Base-by-base conservation (phyloP, 768 basidiomycete species). In the Suillus paluster region DNA sequence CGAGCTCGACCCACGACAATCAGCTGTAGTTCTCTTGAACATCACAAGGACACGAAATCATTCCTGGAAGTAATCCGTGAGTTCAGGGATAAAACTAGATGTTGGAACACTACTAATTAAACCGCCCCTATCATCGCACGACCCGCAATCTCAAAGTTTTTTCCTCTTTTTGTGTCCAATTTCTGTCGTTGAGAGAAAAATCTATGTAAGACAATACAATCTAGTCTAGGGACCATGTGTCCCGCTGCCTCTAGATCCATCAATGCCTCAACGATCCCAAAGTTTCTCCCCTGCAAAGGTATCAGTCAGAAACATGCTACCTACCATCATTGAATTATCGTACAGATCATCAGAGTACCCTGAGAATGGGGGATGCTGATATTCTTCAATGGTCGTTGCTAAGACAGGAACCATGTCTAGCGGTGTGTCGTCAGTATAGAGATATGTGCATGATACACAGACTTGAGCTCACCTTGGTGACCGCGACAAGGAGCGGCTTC, bases 141-240 rank as follows among this genome's bases (percentile, higher is more conserved):
- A 82, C 41, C 92, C 92, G 10, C 92, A 80, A 6, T 91, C 92
- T 90, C 90, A 92, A 14, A 94, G 78, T 58, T 78, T 81, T 60
- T 82, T 73, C n/a, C 81, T n/a, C n/a, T n/a, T n/a, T n/a, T n/a
- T n/a, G n/a, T n/a, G n/a, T n/a, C n/a, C n/a, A n/a, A n/a, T n/a
- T n/a, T n/a, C n/a, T n/a, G n/a, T n/a, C n/a, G n/a, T n/a, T n/a
- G n/a, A n/a, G n/a, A n/a, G n/a, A n/a, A n/a, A n/a, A n/a, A n/a
- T n/a, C n/a, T n/a, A n/a, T n/a, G n/a, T n/a, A n/a, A n/a, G n/a
- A n/a, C n/a, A n/a, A n/a, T n/a, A n/a, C n/a, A n/a, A n/a, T n/a
- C n/a, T n/a, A n/a, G n/a, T n/a, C n/a, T n/a, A n/a, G n/a, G n/a
- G n/a, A n/a, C n/a, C n/a, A n/a, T n/a, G n/a, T n/a, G n/a, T n/a